A percentile compares a stretch with the other conserved stretches of the same genome.
phyloP scores from a whole-genome alignment of 106 monocot genomes.

The Agapanthus africanus region DNA sequence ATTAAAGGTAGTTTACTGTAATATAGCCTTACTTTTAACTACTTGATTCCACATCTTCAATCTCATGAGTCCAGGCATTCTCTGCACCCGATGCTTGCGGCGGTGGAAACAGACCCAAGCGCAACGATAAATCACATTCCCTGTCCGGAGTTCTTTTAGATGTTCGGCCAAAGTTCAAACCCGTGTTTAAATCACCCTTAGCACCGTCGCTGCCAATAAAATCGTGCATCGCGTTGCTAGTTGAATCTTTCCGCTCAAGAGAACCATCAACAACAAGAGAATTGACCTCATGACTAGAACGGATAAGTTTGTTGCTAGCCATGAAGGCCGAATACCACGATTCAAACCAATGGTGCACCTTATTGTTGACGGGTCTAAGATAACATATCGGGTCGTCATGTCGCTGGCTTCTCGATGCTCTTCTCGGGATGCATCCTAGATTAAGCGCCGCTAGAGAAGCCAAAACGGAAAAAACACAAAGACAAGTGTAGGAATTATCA shows the following conservation, averaged over 20 bases:
- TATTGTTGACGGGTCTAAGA: constrained; percentile 28
- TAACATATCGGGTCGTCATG: constrained; percentile 62
- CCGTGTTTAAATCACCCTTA: neutral
- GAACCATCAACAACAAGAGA: neutral
- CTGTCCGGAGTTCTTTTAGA: neutral
- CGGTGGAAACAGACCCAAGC: constrained; percentile 33
- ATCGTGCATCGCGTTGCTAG: no score
- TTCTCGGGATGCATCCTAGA: constrained; percentile 74
- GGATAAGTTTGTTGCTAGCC: neutral
- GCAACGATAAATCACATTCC: constrained; percentile 46
- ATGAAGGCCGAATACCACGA: constrained; percentile 11
- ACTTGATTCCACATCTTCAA: constrained; percentile 49
- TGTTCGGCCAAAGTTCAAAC: neutral
- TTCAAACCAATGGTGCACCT: constrained; percentile 7
- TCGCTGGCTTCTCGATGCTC: no score
- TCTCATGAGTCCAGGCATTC: constrained; percentile 17
- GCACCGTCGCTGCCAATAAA: constrained; percentile 6
- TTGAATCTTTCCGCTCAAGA: neutral
- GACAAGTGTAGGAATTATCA: no score
- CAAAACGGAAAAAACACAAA: no score
- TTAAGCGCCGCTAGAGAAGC: constrained; percentile 69
- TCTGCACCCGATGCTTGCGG: constrained; percentile 16
- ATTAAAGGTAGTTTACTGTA: no score
- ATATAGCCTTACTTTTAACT: no score
- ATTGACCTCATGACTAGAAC: no score